A percentile compares a stretch with the other conserved stretches of the same genome.
These are phyloP conservation scores for Ophiosphaerella narmari DNA, from an alignment of 2,329 filamentous ascomycete species.

Conservation along the genomic window DNA sequence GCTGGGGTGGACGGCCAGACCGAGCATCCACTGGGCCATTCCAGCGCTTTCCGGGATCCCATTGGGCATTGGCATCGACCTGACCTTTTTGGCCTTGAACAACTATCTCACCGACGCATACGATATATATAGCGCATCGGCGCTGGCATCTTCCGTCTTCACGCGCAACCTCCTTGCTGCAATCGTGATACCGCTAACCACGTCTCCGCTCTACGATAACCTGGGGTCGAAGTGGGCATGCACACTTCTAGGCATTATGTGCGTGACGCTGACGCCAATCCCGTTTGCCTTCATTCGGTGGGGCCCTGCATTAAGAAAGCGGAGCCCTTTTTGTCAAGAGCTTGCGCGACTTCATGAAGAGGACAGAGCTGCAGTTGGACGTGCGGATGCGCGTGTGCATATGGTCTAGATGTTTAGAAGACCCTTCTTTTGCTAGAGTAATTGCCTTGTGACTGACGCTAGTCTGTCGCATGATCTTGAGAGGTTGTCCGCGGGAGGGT, in stretches of 20 bases:
- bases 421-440: no score
- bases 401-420: background rate
- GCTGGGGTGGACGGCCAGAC: background rate
- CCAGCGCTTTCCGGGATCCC: background rate
- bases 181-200: background rate
- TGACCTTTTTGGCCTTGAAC: background rate
- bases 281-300: conserved; percentile 1
- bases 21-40: background rate
- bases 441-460: no score
- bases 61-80: background rate
- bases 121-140: conserved; percentile 1
- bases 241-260: background rate
- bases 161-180: background rate
- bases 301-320: background rate
- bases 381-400: background rate
- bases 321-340: conserved; percentile 1
- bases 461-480: no score
- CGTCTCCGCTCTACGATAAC: background rate
- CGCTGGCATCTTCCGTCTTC: background rate
- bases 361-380: background rate
- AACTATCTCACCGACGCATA: conserved; percentile 2
- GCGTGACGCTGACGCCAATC: background rate
- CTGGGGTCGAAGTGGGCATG: background rate
- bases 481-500: no score
- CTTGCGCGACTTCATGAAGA: background rate